Evolutionary conservation across 768 basidiomycete genomes (phyloP), one percentile per base, ranked within the genome.

Genomic region (Amanita rubescens): DNA sequence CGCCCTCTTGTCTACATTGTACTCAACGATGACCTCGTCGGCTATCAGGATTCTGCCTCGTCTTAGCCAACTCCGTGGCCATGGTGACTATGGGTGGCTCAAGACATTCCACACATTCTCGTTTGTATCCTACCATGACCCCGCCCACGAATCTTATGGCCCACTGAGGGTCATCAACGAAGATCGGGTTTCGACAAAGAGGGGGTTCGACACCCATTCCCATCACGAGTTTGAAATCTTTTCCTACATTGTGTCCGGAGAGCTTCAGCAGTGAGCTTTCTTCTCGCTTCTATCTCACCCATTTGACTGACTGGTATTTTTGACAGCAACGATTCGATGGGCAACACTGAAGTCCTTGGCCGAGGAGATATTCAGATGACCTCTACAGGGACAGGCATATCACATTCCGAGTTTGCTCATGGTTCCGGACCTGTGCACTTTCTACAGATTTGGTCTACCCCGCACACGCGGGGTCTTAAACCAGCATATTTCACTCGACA

Each of bases 221-320:
- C 92, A 94, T 62, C 75, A 80, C 30, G 86, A 90, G 65, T 90
- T 90, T 59, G 93, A 96, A 62, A 97, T 96, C 57, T 96, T 94
- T 71, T 86, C 85, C 1, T 95, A 96, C 64, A 73, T 94, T 52
- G 81, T 95, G 34, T 66, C 71, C 17, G 92, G 91, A 3, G 76
- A 85, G 61, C 75, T 93, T 30, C 85, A 91, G 64, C 91, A 94
- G 90, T 90, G 63, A 59, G 83, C n/a, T n/a, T n/a, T 70, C 27
- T 27, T 24, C 47, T 41, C 37, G 0, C 11, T 17, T 14, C 27
- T 42, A 9, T 43, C 19, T 6, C 11, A 41, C n/a, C 15, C 2
- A 24, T 32, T 38, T 19, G 14, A 46, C 10, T 14, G 49, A 7
- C 25, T 27, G 19, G n/a, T 8, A 30, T 20, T n/a, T 50, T 24